Evolutionary conservation across 2,329 filamentous ascomycete genomes (phyloP), one percentile per base, ranked within the genome.

Genomic region (Penicillium occitanis): DNA sequence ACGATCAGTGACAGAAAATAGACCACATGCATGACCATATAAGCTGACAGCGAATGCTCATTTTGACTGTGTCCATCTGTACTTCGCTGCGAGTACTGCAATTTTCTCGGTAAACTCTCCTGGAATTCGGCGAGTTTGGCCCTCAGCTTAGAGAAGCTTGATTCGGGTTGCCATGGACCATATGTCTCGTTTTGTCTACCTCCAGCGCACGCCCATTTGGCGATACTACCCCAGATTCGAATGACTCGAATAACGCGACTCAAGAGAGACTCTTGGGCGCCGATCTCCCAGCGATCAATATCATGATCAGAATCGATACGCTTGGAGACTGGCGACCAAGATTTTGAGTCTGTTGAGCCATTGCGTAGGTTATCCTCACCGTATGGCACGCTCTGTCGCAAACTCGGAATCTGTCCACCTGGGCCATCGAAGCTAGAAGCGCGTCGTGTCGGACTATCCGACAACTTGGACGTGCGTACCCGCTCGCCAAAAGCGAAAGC

Each of bases 401-500:
- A 74, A 57, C 77, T 78, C 1, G 78, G 79, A 59, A 80, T 79
- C 66, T 82, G 73, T 70, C 79, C 72, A 70, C 78, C 72, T 65
- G 58, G 66, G 68, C 79, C 55, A 72, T 79, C 73, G 73, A 81
- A 74, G 71, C 79, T 75, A 71, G 76, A 72, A 14, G 79, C 70
- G 37, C 75, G 70, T 68, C 76, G 71, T n/a, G 72, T 74, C 25
- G 75, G 72, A 17, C 80, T 78, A 61, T 85, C 82, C 17, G 76
- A 78, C 3, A 85, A 72, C 66, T 82, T 79, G 8, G 82, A 74
- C 3, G 84, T 87, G 13, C 81, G 81, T 13, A 86, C 84, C 14
- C 83, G 82, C 69, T 83, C 81, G 0, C 84, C 85, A 69, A 85
- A 85, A 0, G 81, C 76, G 71, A 87, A 87, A 0, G 85, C 83